phyloP scores from a whole-genome alignment of 371 early-diverging fungal genomes.

The Mortierella sp. region DNA sequence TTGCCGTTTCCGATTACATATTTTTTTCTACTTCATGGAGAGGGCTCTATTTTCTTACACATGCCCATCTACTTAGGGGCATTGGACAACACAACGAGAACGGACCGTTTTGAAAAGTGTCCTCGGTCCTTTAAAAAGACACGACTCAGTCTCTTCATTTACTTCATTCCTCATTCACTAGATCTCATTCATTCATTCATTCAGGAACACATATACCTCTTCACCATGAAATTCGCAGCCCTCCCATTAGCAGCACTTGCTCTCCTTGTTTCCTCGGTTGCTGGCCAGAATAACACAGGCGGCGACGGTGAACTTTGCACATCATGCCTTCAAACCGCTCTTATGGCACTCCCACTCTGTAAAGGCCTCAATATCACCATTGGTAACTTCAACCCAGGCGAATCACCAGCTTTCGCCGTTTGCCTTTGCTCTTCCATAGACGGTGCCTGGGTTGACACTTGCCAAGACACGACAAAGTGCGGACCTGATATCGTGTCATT shows the following conservation, averaged over 20 bases:
- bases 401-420: slow-evolving; percentile 17
- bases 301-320: slow-evolving; percentile 2
- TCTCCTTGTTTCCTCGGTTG: not conserved
- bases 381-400: slow-evolving; percentile 17
- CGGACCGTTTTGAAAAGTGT: too few species aligned
- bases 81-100: not conserved
- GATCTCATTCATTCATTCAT: not conserved
- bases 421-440: slow-evolving; percentile 43
- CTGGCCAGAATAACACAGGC: not conserved
- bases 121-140: not conserved
- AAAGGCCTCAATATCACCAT: slow-evolving; percentile 29
- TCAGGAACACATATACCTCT: not conserved
- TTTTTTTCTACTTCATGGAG: not conserved
- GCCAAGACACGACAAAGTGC: slow-evolving; percentile 15
- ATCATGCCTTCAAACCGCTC: slow-evolving; percentile 18
- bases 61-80: not conserved
- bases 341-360: slow-evolving; percentile 25
- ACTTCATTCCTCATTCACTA: not conserved
- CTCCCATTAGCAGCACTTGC: not conserved
- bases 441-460: slow-evolving; percentile 39
- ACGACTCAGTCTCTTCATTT: not conserved
- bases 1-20: too few species aligned
- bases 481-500: slow-evolving; percentile 26
- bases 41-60: not conserved
- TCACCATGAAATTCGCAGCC: not conserved